Evolutionary conservation across 441 rosid genomes (phyloP).

Genomic region (Brassica balearica): DNA sequence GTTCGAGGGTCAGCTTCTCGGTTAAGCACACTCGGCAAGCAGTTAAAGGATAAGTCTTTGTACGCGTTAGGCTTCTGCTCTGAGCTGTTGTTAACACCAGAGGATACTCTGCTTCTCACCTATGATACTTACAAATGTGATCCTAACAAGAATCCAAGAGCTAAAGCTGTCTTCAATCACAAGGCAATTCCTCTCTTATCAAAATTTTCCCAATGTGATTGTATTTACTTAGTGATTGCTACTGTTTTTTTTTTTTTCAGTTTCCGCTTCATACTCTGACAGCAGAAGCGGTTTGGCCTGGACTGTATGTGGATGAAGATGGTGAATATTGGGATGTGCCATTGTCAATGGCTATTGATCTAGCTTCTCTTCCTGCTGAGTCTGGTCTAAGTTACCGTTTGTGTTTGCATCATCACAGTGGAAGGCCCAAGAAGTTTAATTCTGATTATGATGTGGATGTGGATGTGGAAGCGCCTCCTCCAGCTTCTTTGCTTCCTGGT

Average conservation of each 20-base stretch:
- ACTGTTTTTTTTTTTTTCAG: slow-evolving; percentile 46
- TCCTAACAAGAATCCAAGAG: slow-evolving; percentile 51
- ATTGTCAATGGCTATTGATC: slow-evolving; percentile 65
- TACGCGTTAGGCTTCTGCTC: slow-evolving; percentile 81
- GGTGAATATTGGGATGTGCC: slow-evolving; percentile 93
- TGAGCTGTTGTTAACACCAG: slow-evolving; percentile 68
- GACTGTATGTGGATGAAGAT: slow-evolving; percentile 68
- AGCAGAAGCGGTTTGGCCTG: slow-evolving; percentile 78
- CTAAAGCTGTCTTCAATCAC: slow-evolving; percentile 72
- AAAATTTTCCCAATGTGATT: too few relatives aligned
- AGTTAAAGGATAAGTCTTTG: slow-evolving; percentile 69
- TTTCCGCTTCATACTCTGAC: slow-evolving; percentile 74
- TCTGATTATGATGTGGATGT: slow-evolving; percentile 42
- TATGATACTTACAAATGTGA: slow-evolving; percentile 58
- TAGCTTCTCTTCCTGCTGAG: slow-evolving; percentile 74
- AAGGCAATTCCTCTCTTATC: slow-evolving; percentile 34
- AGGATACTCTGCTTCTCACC: slow-evolving; percentile 68
- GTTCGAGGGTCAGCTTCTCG: slow-evolving; percentile 46
- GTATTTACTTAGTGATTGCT: background rate
- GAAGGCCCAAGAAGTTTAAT: slow-evolving; percentile 54
- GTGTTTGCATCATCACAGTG: slow-evolving; percentile 67
- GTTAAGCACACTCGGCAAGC: slow-evolving; percentile 40
- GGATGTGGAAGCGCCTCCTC: slow-evolving; percentile 53
- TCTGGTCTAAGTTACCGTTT: slow-evolving; percentile 76
- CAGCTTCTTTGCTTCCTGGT: slow-evolving; percentile 69